These are phyloP conservation scores for Erigeron canadensis DNA, from an alignment of 129 eudicot genomes.

Conservation along the genomic window DNA sequence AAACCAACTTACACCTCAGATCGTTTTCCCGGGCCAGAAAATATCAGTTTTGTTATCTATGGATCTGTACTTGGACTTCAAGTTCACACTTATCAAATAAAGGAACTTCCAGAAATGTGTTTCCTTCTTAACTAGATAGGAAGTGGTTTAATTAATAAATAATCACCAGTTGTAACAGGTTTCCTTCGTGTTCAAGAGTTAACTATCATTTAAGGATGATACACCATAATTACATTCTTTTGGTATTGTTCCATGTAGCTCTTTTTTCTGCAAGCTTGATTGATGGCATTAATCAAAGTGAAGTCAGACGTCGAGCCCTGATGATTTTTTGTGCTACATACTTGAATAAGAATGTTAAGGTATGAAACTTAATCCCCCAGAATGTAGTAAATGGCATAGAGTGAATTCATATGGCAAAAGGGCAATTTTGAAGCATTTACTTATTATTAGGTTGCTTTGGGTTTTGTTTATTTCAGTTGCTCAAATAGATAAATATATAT, in stretches of 20 bases:
- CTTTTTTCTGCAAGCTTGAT: slow-evolving; percentile 61
- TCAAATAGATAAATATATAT: no score
- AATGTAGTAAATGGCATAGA: background rate
- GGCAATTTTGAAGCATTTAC: no score
- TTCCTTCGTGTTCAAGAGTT: background rate
- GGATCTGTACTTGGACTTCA: background rate
- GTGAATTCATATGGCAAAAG: background rate
- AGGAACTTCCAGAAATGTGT: background rate
- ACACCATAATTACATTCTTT: slow-evolving; percentile 7
- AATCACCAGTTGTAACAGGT: background rate
- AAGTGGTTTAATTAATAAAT: background rate
- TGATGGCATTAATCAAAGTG: slow-evolving; percentile 90
- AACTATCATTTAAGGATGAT: slow-evolving; percentile 4
- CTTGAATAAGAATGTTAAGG: slow-evolving; percentile 68
- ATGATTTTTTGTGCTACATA: slow-evolving; percentile 66
- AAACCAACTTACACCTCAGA: background rate
- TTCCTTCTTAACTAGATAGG: background rate
- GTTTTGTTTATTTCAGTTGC: no score
- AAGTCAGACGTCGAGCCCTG: slow-evolving; percentile 73
- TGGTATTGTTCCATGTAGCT: slow-evolving; percentile 46
- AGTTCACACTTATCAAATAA: slow-evolving; percentile 11
- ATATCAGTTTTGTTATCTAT: background rate
- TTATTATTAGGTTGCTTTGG: no score
- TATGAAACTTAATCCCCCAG: slow-evolving; percentile 28
- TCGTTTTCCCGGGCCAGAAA: background rate